Evolutionary conservation across 208 protist species (phyloP).

Genomic region (Acanthamoeba pearcei): DNA sequence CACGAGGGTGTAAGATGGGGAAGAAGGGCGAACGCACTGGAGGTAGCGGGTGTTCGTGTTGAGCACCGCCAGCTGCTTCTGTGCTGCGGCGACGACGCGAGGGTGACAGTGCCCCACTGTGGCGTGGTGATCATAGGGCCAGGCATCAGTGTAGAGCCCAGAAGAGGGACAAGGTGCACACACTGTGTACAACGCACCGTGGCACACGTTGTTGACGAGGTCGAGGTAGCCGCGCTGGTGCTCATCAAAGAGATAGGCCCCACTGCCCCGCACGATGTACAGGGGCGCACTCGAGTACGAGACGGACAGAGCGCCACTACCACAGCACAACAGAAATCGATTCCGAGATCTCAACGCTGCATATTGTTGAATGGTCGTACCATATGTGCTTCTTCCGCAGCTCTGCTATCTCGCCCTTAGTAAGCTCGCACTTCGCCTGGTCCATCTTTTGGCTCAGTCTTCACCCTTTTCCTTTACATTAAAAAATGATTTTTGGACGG

Average conservation of each 20-base stretch:
- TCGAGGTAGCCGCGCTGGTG: slow-evolving; percentile 53
- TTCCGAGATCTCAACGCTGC: background rate
- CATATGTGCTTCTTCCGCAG: slow-evolving; percentile 47
- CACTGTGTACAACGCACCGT: slow-evolving; percentile 13
- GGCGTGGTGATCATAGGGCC: background rate
- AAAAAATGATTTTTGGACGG: no score
- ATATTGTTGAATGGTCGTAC: background rate
- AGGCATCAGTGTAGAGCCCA: background rate
- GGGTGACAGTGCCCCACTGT: slow-evolving; percentile 87
- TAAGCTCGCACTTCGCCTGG: no score
- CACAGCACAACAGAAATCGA: background rate
- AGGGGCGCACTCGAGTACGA: slow-evolving; percentile 43
- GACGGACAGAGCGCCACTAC: slow-evolving; percentile 50
- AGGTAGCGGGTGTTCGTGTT: slow-evolving; percentile 89
- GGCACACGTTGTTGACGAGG: slow-evolving; percentile 70
- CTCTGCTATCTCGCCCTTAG: background rate
- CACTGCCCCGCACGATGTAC: slow-evolving; percentile 30
- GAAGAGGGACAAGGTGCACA: background rate
- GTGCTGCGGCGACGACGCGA: slow-evolving; percentile 82
- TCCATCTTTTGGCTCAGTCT: background rate
- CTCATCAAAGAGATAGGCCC: slow-evolving; percentile 55
- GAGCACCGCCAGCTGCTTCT: slow-evolving; percentile 83
- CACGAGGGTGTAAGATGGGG: background rate
- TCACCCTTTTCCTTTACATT: no score
- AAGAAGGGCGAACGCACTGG: slow-evolving; percentile 1